phyloP scores from a whole-genome alignment of 106 monocot genomes.

The Cymbidium sinense region DNA sequence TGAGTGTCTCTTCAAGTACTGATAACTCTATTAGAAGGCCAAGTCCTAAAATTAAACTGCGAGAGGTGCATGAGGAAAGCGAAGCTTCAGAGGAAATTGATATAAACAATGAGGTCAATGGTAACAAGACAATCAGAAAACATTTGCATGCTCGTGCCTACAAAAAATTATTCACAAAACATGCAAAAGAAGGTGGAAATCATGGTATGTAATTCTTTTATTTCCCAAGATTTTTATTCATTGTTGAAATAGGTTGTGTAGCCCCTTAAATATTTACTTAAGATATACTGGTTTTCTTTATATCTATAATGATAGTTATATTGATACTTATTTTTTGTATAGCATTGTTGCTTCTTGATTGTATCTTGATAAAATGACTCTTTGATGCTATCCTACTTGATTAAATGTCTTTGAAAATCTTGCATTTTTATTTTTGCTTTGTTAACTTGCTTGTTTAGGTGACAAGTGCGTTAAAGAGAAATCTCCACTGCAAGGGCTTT shows the following conservation, averaged over 20 bases:
- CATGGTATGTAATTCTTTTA: background rate
- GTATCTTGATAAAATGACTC: background rate
- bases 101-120: background rate
- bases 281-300: background rate
- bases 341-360: background rate
- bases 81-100: background rate
- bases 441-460: background rate
- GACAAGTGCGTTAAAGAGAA: background rate
- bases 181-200: background rate
- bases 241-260: slow-evolving; percentile 2
- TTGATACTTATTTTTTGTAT: background rate
- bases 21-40: background rate
- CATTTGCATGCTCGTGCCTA: background rate
- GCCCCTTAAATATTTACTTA: background rate
- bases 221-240: background rate
- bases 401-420: background rate
- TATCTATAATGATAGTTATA: background rate
- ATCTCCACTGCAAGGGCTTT: background rate
- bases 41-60: background rate
- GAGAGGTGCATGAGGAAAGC: background rate
- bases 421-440: background rate
- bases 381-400: background rate
- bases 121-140: background rate
- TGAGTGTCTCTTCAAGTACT: background rate
- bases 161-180: slow-evolving; percentile 2